Percentiles rank a stretch among this genome's conserved stretches.
phyloP scores from a whole-genome alignment of 2,329 filamentous ascomycete species.

The Colletotrichum sp. region DNA sequence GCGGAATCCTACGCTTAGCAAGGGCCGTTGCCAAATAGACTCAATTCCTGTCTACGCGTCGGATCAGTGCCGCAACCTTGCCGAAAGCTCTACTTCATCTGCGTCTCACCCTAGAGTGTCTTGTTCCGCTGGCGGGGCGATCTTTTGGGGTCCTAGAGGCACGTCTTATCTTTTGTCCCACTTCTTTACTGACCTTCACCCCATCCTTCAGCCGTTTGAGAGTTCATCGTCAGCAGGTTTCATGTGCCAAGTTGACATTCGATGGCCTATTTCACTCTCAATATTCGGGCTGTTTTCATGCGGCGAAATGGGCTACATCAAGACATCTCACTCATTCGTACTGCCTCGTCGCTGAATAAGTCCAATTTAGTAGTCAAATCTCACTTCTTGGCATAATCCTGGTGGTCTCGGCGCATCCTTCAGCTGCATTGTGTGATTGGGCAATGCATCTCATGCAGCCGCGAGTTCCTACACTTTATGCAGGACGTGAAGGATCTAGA shows the following conservation, averaged over 20 bases:
- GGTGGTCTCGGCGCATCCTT: constrained; percentile 6
- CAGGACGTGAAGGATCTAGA: background rate
- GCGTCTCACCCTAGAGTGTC: background rate
- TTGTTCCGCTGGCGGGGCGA: background rate
- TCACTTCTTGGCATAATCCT: constrained; percentile 14
- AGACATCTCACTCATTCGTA: background rate
- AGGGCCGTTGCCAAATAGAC: background rate
- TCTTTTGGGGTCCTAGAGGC: background rate
- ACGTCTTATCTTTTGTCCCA: background rate
- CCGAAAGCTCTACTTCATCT: background rate
- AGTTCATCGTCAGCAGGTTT: background rate
- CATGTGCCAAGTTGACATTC: background rate
- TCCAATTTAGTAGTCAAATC: background rate
- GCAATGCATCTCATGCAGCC: background rate
- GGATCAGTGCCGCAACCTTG: background rate
- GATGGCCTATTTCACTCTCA: background rate
- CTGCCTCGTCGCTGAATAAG: background rate
- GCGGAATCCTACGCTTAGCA: background rate
- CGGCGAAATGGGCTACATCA: too few relatives aligned
- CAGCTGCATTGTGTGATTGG: background rate
- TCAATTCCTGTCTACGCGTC: background rate
- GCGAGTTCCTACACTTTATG: background rate
- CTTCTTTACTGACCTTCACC: background rate
- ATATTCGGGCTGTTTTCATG: too few relatives aligned
- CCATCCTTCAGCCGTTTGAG: background rate